phyloP scores from a whole-genome alignment of 202 grass and related monocot species.

The Zoysia matrella region DNA sequence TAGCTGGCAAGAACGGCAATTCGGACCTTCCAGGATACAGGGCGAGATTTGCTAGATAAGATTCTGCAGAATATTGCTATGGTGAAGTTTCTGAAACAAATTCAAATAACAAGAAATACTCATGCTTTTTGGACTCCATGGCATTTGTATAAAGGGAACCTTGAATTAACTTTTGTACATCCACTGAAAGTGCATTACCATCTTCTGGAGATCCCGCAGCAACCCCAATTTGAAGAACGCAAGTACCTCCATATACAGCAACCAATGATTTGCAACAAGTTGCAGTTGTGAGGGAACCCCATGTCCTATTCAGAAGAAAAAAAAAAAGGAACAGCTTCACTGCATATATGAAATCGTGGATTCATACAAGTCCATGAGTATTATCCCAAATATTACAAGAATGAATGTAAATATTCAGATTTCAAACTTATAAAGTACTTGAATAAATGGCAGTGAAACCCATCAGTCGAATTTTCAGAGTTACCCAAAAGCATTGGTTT shows the following conservation, averaged over 20 bases:
- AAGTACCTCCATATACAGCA: conserved; percentile 22
- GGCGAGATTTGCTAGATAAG: too few relatives aligned
- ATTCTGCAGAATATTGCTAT: conserved; percentile 56
- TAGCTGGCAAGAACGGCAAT: conserved; percentile 59
- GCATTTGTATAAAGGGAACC: conserved; percentile 4
- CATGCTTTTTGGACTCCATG: conserved; percentile 83
- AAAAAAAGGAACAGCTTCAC: background rate
- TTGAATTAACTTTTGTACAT: conserved; percentile 66
- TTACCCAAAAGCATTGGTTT: background rate
- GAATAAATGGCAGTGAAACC: background rate
- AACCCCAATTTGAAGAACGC: conserved; percentile 80
- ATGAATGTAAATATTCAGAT: background rate
- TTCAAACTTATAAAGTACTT: too few relatives aligned
- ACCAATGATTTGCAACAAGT: conserved; percentile 96
- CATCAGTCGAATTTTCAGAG: background rate
- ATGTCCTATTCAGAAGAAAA: conserved; percentile 64
- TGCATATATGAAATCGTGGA: too few relatives aligned
- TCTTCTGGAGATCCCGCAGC: conserved; percentile 51
- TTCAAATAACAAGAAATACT: conserved; percentile 33
- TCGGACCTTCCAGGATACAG: too few relatives aligned
- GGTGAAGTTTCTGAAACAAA: conserved; percentile 33
- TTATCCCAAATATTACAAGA: background rate
- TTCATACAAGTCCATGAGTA: too few relatives aligned
- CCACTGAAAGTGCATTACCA: conserved; percentile 50
- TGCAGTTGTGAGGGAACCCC: conserved; percentile 72